These are phyloP conservation scores for Phytophthora citricola DNA, from an alignment of 352 stramenopile species.

Conservation along the genomic window DNA sequence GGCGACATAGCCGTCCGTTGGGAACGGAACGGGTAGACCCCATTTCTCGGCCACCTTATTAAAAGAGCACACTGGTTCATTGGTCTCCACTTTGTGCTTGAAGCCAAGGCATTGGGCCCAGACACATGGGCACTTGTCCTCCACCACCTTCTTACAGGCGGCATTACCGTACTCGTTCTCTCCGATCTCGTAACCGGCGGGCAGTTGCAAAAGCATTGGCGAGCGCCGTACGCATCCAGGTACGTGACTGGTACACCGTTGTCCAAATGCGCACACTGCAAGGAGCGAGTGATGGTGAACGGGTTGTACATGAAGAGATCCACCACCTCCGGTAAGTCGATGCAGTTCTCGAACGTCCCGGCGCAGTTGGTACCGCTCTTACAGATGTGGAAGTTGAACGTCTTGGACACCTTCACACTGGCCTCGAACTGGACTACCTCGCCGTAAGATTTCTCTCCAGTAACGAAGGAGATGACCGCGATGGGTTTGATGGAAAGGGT, in stretches of 20 bases:
- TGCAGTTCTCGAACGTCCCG: slow-evolving; percentile 37
- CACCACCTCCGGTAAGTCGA: slow-evolving; percentile 39
- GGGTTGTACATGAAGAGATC: slow-evolving; percentile 77
- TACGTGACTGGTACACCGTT: slow-evolving; percentile 61
- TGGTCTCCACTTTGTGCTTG: slow-evolving; percentile 35
- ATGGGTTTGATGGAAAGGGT: slow-evolving; percentile 18
- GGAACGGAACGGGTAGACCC: slow-evolving; percentile 55
- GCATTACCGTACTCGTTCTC: slow-evolving; percentile 24
- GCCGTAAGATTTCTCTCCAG: slow-evolving; percentile 41
- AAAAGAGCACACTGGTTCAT: slow-evolving; percentile 43
- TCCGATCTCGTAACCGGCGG: slow-evolving; percentile 39
- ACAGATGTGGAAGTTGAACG: slow-evolving; percentile 54
- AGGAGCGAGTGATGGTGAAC: slow-evolving; percentile 46
- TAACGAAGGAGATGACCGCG: slow-evolving; percentile 54
- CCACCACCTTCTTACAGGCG: slow-evolving; percentile 33
- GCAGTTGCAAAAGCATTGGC: slow-evolving; percentile 69
- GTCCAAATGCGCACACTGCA: slow-evolving; percentile 44
- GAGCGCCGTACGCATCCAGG: slow-evolving; percentile 36
- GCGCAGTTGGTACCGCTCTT: slow-evolving; percentile 17
- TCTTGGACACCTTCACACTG: slow-evolving; percentile 32
- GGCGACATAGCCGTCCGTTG: slow-evolving; percentile 61
- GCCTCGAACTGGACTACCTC: slow-evolving; percentile 43
- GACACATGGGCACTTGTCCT: slow-evolving; percentile 49
- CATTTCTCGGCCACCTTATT: slow-evolving; percentile 44
- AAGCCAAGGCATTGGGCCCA: slow-evolving; percentile 48